A percentile compares a stretch with the other conserved stretches of the same genome.
These are phyloP conservation scores for Fusarium tjaetaba DNA, from an alignment of 2,329 filamentous ascomycete species.

Conservation along the genomic window DNA sequence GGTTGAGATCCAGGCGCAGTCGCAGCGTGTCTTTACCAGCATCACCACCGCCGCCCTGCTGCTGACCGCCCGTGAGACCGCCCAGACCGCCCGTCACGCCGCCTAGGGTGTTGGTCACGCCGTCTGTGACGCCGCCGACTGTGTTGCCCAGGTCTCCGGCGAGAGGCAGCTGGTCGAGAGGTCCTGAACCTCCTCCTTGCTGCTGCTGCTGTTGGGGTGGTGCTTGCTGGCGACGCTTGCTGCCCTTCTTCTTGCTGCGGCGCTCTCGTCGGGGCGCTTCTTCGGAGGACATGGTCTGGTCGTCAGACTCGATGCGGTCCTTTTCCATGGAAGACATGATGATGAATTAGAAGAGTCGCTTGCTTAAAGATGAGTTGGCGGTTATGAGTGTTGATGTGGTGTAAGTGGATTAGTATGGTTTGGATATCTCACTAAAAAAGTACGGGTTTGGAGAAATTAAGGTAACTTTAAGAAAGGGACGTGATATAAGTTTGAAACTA, in stretches of 20 bases:
- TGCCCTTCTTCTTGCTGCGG: constrained; percentile 46
- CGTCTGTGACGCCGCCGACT: constrained; percentile 53
- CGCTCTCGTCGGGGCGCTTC: constrained; percentile 39
- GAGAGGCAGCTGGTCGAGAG: constrained; percentile 52
- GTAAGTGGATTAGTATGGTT: constrained; percentile 10
- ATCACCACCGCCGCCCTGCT: constrained; percentile 49
- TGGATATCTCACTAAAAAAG: constrained; percentile 6
- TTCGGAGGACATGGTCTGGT: constrained; percentile 38
- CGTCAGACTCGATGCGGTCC: constrained; percentile 43
- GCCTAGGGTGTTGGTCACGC: constrained; percentile 55
- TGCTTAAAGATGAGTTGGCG: not conserved
- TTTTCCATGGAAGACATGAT: constrained; percentile 45
- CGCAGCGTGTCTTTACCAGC: constrained; percentile 71
- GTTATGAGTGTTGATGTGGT: not conserved
- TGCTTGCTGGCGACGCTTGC: constrained; percentile 44
- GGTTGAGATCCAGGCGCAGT: constrained; percentile 79
- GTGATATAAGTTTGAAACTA: constrained; percentile 39
- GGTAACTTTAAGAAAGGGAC: constrained; percentile 12
- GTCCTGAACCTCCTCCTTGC: constrained; percentile 24
- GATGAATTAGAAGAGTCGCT: not conserved
- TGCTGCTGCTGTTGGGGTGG: constrained; percentile 29
- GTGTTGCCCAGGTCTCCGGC: constrained; percentile 49
- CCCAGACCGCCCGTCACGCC: constrained; percentile 52
- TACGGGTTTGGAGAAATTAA: constrained; percentile 17
- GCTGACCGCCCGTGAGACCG: constrained; percentile 51